Evolutionary conservation across 495 filamentous ascomycete species (phyloP), one percentile per base, ranked within the genome.

Genomic region (Parathielavia hyrcaniae): DNA sequence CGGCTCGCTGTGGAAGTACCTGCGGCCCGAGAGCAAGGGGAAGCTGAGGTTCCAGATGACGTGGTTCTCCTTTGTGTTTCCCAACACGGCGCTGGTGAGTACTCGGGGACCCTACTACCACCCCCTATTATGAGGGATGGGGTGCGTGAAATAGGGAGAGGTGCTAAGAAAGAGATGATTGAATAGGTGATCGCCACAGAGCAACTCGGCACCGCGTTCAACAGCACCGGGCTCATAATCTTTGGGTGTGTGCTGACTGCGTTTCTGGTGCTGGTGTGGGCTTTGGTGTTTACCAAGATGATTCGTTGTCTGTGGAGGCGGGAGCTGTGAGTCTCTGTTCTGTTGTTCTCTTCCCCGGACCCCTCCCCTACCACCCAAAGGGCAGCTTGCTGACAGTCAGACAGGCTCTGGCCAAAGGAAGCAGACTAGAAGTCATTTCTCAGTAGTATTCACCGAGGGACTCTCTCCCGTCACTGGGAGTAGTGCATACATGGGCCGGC

Each of bases 41-140:
- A 82, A 81, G 40, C 83, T 90, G 74, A 77, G 78, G 13, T 95
- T 91, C 65, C 84, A 86, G 23, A 92, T 95, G 89, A 89, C 83
- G 4, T 95, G 89, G 88, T 93, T 83, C 69, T 88, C 85, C 0
- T 95, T 91, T 66, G 78, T 95, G 0, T 95, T 95, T 65, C 90
- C 90, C 4, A 92, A 95, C 61, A 92, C 88, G 8, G 86, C 87
- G 0, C 68, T 90, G 53, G 75, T 73, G 48, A 53, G 64, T 57
- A n/a, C n/a, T n/a, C n/a, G n/a, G n/a, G 26, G 26, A 30, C n/a
- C n/a, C n/a, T n/a, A 30, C 2, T 8, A n/a, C 38, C 35, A 23
- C 22, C 38, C 38, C 12, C 26, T 36, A 4, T 16, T 20, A 48
- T 23, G 7, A 19, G 20, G 7, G 22, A 5, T 36, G 23, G 17